Evolutionary conservation across 352 stramenopile genomes (phyloP), one percentile per base, ranked within the genome.

Genomic region (Paralagenidium karlingii): DNA sequence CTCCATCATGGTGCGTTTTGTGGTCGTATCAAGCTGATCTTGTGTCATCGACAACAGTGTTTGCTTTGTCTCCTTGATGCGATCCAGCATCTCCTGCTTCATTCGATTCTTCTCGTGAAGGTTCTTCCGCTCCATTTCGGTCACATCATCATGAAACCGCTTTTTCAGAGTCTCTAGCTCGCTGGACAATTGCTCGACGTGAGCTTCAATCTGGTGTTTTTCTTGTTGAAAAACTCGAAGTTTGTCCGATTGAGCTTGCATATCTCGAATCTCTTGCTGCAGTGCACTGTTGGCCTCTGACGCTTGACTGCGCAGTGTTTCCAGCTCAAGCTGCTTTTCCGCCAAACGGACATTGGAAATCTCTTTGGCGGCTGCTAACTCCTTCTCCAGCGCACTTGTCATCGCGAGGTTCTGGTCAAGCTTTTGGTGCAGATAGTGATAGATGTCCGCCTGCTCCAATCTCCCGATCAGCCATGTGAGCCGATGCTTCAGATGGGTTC

Each of bases 341-440:
- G n/a, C n/a, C n/a, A n/a, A n/a, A n/a, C n/a, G n/a, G n/a, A n/a
- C n/a, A n/a, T n/a, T n/a, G n/a, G n/a, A n/a, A n/a, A n/a, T 47
- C 3, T 28, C 34, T 11, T 57, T 52, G 11, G 33, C 43, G 3
- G 53, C 25, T 13, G 53, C 48, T 12, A 73, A 43, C 13, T 76
- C 62, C 11, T 32, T 55, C 47, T 93, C 78, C 5, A 93, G 45
- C 10, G 50, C 45, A 2, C 45, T 51, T 15, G 90, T 85, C n/a
- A 60, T 45, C 12, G 73, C 58, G 29, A 91, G 53, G 43, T 87
- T 75, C 30, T 68, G 53, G 42, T 95, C 80, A 15, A 90, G 65
- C 29, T 89, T 89, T 19, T 66, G 62, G 41, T 91, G 76, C 22
- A 93, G 73, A 45, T 91, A 89, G 38, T 83, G 82, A 43, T 91